Conservation (phyloP, 352 stramenopile genomes). For the Pythium aquatile region DNA sequence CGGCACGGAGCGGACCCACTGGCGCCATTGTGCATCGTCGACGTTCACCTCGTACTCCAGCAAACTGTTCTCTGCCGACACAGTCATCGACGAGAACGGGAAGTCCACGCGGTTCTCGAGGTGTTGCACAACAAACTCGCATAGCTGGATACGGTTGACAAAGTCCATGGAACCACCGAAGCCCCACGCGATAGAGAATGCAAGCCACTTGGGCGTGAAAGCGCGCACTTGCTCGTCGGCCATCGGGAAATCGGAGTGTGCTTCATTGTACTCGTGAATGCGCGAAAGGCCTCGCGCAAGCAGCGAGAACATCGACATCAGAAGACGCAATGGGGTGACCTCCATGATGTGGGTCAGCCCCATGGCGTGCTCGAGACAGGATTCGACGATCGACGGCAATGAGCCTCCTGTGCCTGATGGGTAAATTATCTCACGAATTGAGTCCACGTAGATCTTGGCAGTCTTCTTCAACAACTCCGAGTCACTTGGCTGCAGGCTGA, state of each 20-base stretch:
- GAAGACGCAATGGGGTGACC: slow-evolving; percentile 89
- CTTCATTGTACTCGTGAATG: slow-evolving; percentile 99
- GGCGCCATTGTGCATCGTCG: slow-evolving; percentile 95
- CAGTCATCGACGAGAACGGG: slow-evolving; percentile 59
- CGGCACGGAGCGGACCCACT: slow-evolving; percentile 96
- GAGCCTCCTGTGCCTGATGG: slow-evolving; percentile 36
- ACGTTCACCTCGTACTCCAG: slow-evolving; percentile 97
- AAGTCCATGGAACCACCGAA: slow-evolving; percentile 97
- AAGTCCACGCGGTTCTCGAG: slow-evolving; percentile 90
- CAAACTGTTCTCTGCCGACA: slow-evolving; percentile 73
- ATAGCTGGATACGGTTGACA: slow-evolving; percentile 90
- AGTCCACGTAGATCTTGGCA: slow-evolving; percentile 61
- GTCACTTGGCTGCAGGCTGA: slow-evolving; percentile 64
- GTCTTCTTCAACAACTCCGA: slow-evolving; percentile 63
- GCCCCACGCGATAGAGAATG: slow-evolving; percentile 98
- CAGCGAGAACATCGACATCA: slow-evolving; percentile 97
- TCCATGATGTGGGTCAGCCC: slow-evolving; percentile 95
- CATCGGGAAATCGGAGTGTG: slow-evolving; percentile 98
- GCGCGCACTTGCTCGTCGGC: slow-evolving; percentile 93
- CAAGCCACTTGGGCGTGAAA: slow-evolving; percentile 96
- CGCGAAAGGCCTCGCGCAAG: slow-evolving; percentile 92
- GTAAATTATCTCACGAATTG: slow-evolving; percentile 58
- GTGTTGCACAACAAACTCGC: slow-evolving; percentile 85
- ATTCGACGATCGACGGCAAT: slow-evolving; percentile 81
- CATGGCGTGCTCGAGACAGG: slow-evolving; percentile 93